These are phyloP conservation scores for Pelargonium nanum DNA, from an alignment of 345 rosid species.

Conservation along the genomic window DNA sequence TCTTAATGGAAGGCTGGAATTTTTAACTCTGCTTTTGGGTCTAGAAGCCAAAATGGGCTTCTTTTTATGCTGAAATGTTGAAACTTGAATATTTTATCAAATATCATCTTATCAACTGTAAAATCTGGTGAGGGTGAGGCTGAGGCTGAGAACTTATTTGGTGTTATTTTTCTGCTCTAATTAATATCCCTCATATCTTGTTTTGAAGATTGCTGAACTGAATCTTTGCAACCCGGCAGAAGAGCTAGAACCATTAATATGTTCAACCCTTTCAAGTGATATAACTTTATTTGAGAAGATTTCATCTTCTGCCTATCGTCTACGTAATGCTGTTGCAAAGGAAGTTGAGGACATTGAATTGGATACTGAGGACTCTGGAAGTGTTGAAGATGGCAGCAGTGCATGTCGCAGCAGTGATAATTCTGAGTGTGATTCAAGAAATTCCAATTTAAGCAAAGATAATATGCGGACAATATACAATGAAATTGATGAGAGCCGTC, in stretches of 20 bases:
- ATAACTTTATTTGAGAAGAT: constrained; percentile 90
- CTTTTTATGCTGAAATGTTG: background rate
- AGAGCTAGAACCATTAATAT: constrained; percentile 57
- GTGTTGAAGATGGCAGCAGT: constrained; percentile 53
- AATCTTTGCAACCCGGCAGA: constrained; percentile 43
- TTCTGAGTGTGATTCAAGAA: constrained; percentile 47
- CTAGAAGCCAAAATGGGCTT: background rate
- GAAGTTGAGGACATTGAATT: constrained; percentile 40
- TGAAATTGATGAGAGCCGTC: constrained; percentile 95
- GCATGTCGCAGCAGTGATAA: constrained; percentile 43
- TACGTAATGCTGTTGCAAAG: constrained; percentile 46
- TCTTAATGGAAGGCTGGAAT: background rate
- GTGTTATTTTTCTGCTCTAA: constrained; percentile 2
- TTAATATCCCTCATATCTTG: background rate
- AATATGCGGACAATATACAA: constrained; percentile 27
- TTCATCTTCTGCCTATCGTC: constrained; percentile 64
- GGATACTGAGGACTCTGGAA: constrained; percentile 70
- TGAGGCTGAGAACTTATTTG: background rate
- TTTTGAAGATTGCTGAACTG: constrained; percentile 57
- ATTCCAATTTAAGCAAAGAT: constrained; percentile 24
- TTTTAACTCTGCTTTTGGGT: background rate
- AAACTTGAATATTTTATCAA: background rate
- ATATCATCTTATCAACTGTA: background rate
- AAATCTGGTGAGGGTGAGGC: background rate
- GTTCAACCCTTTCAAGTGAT: constrained; percentile 86